phyloP scores from a whole-genome alignment of 106 monocot species.

The Ottelia alismoides region DNA sequence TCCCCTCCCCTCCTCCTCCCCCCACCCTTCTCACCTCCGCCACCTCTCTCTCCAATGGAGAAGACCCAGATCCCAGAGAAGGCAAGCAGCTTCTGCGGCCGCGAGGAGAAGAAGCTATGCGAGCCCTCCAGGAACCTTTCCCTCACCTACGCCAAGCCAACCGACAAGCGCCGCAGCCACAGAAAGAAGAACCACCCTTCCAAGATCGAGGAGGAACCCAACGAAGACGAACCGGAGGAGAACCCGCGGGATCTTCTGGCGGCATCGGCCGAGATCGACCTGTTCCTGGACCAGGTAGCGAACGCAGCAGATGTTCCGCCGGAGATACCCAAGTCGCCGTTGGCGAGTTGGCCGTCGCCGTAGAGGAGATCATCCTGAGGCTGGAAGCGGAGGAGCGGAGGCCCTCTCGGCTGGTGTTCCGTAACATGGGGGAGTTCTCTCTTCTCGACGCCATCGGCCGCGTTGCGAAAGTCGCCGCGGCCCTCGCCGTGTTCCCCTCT shows the following conservation, averaged over 20 bases:
- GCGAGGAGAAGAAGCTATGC: constrained; percentile 24
- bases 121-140: constrained; percentile 30
- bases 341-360: constrained; percentile 14
- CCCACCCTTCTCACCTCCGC: neutral
- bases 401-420: neutral
- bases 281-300: neutral
- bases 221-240: neutral
- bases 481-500: constrained; percentile 2
- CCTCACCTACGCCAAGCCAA: constrained; percentile 11
- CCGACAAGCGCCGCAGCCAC: constrained; percentile 1
- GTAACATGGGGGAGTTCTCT: constrained; percentile 1
- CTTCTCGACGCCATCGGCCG: constrained; percentile 31
- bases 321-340: constrained; percentile 20
- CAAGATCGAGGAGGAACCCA: neutral
- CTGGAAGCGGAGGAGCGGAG: constrained; percentile 7
- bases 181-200: constrained; percentile 6
- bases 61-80: constrained; percentile 15
- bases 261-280: neutral
- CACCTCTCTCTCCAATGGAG: neutral
- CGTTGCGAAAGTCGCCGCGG: constrained; percentile 13
- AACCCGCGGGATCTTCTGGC: constrained; percentile 16
- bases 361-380: constrained; percentile 20
- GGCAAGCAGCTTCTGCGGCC: constrained; percentile 31
- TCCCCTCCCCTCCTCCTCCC: neutral
- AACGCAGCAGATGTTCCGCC: neutral